Conservation (phyloP, 2,329 filamentous ascomycete species). For the Trichophyton benhamiae region DNA sequence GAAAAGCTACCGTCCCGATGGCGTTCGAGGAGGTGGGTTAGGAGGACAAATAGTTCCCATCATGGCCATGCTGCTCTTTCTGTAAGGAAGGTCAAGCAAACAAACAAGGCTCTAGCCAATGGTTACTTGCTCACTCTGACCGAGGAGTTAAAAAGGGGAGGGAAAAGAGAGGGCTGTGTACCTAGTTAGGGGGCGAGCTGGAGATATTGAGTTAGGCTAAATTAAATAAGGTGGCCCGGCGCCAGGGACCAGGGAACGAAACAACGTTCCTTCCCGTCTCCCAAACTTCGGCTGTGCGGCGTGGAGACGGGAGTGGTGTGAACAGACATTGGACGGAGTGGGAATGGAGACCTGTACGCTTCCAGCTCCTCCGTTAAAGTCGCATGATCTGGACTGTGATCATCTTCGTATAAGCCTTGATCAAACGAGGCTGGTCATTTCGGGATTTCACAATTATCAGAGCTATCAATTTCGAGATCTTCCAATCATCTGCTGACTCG, state of each 20-base stretch:
- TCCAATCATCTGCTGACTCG: neutral
- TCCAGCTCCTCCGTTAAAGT: neutral
- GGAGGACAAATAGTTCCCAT: neutral
- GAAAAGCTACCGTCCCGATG: neutral
- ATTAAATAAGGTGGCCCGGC: conserved; percentile 1
- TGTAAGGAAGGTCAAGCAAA: neutral
- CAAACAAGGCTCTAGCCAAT: neutral
- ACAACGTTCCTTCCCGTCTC: conserved; percentile 4
- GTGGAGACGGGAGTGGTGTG: neutral
- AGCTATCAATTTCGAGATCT: neutral
- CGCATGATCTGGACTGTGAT: conserved; percentile 1
- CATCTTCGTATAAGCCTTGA: neutral
- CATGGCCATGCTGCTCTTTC: neutral
- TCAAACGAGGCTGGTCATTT: neutral
- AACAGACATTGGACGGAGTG: neutral
- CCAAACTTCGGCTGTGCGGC: neutral
- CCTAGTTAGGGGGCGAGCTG: neutral
- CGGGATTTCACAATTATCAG: neutral
- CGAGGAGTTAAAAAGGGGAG: neutral
- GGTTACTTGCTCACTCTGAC: neutral
- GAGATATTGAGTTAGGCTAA: neutral
- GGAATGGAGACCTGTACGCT: neutral
- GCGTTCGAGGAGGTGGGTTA: neutral
- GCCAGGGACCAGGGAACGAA: conserved; percentile 5
- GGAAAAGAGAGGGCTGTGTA: neutral